Evolutionary conservation across 129 eudicot species (phyloP).

Genomic region (Tagetes erecta): DNA sequence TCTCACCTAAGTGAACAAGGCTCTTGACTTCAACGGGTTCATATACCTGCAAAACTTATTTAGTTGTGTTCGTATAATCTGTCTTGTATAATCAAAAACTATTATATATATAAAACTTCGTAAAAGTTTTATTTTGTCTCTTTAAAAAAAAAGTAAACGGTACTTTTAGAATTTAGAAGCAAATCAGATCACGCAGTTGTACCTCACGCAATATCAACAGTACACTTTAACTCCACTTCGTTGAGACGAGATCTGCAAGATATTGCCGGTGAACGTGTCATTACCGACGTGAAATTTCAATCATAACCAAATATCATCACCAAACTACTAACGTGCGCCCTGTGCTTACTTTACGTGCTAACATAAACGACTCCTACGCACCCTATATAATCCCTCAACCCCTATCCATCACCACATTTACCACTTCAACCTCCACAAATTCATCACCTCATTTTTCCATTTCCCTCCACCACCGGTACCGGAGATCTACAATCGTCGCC

Average conservation of each 20-base stretch:
- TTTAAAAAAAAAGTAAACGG: neutral
- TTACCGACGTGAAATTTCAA: conserved; percentile 21
- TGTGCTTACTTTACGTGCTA: conserved; percentile 19
- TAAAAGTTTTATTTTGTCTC: conserved; percentile 15
- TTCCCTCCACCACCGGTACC: conserved; percentile 38
- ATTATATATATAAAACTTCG: neutral
- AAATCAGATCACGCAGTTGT: neutral
- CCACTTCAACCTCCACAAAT: conserved; percentile 22
- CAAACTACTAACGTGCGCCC: conserved; percentile 31
- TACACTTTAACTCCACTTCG: neutral
- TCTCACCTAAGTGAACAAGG: too few species aligned
- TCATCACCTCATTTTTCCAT: conserved; percentile 19
- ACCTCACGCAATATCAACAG: neutral
- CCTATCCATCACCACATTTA: conserved; percentile 19
- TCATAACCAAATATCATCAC: conserved; percentile 18
- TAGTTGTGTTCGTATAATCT: too few species aligned
- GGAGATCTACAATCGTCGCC: conserved; percentile 12
- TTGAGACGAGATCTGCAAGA: conserved; percentile 22
- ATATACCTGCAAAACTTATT: too few species aligned
- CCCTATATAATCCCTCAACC: conserved; percentile 20
- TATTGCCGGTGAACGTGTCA: conserved; percentile 32
- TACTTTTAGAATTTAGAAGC: neutral
- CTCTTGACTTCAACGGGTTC: too few species aligned
- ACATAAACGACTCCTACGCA: conserved; percentile 30
- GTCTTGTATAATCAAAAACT: too few species aligned